phyloP scores from a whole-genome alignment of 2,329 filamentous ascomycete genomes.

The Penicillium sclerotigenum region DNA sequence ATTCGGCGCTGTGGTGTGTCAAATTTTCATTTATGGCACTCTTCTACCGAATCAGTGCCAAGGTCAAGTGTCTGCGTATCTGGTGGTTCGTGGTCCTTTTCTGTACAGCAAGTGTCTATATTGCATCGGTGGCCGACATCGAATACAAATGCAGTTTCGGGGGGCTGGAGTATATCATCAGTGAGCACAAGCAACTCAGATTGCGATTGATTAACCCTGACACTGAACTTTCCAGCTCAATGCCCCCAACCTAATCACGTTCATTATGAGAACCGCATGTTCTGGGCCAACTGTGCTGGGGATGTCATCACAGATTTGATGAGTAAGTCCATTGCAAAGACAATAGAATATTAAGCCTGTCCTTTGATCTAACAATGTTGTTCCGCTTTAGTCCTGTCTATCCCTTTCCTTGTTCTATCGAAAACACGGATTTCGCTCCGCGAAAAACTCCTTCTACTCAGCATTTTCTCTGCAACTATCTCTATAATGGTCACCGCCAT shows the following conservation, averaged over 20 bases:
- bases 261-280: conserved; percentile 17
- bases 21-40: conserved; percentile 20
- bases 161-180: conserved; percentile 10
- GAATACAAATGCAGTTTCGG: conserved; percentile 19
- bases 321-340: conserved; percentile 7
- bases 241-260: conserved; percentile 11
- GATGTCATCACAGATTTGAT: conserved; percentile 19
- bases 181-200: conserved; percentile 4
- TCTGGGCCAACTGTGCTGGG: conserved; percentile 14
- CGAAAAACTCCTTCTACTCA: conserved; percentile 15
- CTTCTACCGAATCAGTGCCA: conserved; percentile 16
- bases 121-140: conserved; percentile 14
- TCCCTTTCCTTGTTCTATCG: conserved; percentile 18
- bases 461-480: conserved; percentile 18
- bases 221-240: conserved; percentile 5
- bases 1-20: conserved; percentile 15
- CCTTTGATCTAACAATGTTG: not conserved
- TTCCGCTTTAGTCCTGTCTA: conserved; percentile 11
- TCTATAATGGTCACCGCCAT: conserved; percentile 17
- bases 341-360: too few relatives aligned
- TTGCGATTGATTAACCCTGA: not conserved
- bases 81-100: conserved; percentile 20
- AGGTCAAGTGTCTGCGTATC: conserved; percentile 12
- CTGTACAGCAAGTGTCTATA: conserved; percentile 8
- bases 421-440: conserved; percentile 10